Conservation (phyloP, 345 rosid genomes). For the Heritiera littoralis region DNA sequence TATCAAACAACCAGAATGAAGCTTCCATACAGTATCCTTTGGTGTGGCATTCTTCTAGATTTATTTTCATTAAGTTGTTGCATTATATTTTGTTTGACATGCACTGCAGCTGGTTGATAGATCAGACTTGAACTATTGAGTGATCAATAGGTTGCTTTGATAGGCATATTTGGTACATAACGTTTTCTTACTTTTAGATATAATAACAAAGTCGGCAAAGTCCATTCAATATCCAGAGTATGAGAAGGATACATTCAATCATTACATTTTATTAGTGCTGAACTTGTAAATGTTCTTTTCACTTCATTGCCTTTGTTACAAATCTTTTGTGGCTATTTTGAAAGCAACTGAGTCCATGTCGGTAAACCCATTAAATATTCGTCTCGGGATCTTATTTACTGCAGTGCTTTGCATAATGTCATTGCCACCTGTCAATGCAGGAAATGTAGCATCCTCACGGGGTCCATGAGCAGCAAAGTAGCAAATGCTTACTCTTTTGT, state of each 20-base stretch:
- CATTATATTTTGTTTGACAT: not conserved
- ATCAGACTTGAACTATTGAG: not conserved
- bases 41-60: slow-evolving; percentile 3
- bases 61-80: slow-evolving; percentile 12
- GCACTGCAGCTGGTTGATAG: not conserved
- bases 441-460: not conserved
- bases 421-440: not conserved
- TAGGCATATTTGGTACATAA: not conserved
- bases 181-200: not conserved
- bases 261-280: not conserved
- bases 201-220: not conserved
- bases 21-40: slow-evolving; percentile 87
- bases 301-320: not conserved
- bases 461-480: not conserved
- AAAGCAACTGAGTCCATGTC: not conserved
- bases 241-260: not conserved
- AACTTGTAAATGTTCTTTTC: not conserved
- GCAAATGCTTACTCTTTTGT: not conserved
- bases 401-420: not conserved
- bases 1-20: slow-evolving; percentile 54
- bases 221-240: not conserved
- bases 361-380: not conserved
- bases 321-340: slow-evolving; percentile 1
- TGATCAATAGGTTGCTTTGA: not conserved
- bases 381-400: not conserved